These are phyloP conservation scores for Phytophthora uliginosa DNA, from an alignment of 352 stramenopile species.

Conservation along the genomic window DNA sequence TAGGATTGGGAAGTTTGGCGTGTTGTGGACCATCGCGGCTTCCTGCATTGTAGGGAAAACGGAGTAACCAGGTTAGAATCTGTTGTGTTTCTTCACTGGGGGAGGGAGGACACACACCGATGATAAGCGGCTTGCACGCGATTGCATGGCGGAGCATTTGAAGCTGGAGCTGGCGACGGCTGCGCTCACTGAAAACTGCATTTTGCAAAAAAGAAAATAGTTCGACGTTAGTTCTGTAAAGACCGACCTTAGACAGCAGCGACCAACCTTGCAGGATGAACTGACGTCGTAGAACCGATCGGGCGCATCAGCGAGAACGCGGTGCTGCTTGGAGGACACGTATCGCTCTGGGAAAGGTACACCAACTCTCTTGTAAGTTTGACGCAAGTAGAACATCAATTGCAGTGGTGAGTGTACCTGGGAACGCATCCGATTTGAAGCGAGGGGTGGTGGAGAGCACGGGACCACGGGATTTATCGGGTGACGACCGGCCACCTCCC, in stretches of 20 bases:
- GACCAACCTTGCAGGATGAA: slow-evolving; percentile 60
- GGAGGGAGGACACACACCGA: slow-evolving; percentile 43
- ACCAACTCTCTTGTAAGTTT: not conserved
- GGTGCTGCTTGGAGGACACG: slow-evolving; percentile 73
- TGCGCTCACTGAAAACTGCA: slow-evolving; percentile 69
- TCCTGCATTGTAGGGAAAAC: slow-evolving; percentile 36
- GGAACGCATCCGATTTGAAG: slow-evolving; percentile 79
- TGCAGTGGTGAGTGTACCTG: slow-evolving; percentile 40
- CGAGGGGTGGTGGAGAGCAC: slow-evolving; percentile 71
- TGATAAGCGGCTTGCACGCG: slow-evolving; percentile 57
- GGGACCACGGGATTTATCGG: slow-evolving; percentile 53
- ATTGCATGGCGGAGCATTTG: slow-evolving; percentile 74
- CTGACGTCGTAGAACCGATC: slow-evolving; percentile 85
- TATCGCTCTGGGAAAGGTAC: slow-evolving; percentile 59
- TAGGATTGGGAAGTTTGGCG: slow-evolving; percentile 70
- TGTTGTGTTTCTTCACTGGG: not conserved
- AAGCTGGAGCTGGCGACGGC: slow-evolving; percentile 76
- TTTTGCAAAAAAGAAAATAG: not conserved
- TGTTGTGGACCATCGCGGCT: slow-evolving; percentile 81
- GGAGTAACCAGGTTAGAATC: slow-evolving; percentile 1
- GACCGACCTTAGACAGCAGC: not conserved
- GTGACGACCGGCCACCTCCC: slow-evolving; percentile 24
- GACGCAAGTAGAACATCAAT: not conserved
- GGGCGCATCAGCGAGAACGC: slow-evolving; percentile 57
- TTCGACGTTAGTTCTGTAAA: not conserved